Percentiles rank a stretch among this genome's conserved stretches.
Conservation (phyloP, 495 filamentous ascomycete genomes). For the Hypomontagnella monticulosa region DNA sequence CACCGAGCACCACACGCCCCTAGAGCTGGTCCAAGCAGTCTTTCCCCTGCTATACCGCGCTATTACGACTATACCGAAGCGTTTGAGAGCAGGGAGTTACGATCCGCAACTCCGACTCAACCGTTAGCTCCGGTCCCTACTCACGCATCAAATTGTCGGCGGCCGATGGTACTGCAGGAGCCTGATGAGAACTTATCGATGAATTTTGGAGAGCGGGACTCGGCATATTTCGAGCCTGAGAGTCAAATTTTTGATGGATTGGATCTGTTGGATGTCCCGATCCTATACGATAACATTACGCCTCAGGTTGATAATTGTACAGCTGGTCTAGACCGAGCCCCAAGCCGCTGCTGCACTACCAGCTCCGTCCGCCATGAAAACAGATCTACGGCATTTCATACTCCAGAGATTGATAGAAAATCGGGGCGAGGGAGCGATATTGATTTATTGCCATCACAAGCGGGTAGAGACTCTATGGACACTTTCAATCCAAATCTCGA, state of each 20-base stretch:
- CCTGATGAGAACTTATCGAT: conserved; percentile 38
- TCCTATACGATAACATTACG: not conserved
- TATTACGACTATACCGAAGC: conserved; percentile 66
- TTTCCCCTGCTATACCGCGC: conserved; percentile 42
- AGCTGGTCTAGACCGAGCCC: conserved; percentile 7
- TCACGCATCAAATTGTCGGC: conserved; percentile 42
- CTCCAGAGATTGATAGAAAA: conserved; percentile 11
- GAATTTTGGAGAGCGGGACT: conserved; percentile 36
- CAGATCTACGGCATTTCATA: conserved; percentile 23
- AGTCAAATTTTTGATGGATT: conserved; percentile 21
- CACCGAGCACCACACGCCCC: conserved; percentile 39
- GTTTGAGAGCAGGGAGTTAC: conserved; percentile 49
- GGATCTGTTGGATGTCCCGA: not conserved
- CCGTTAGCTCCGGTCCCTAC: conserved; percentile 51
- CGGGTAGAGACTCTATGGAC: conserved; percentile 44
- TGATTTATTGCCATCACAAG: conserved; percentile 45
- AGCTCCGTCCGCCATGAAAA: conserved; percentile 28
- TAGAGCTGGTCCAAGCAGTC: conserved; percentile 24
- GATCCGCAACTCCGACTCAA: conserved; percentile 28
- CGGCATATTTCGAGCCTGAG: conserved; percentile 38
- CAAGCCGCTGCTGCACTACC: conserved; percentile 20
- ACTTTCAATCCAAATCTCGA: conserved; percentile 46
- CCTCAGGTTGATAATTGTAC: conserved; percentile 2
- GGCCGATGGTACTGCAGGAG: conserved; percentile 43
- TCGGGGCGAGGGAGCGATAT: conserved; percentile 39